phyloP scores from a whole-genome alignment of 1,139 yeast species.

The Debaryomyces subglobosus region DNA sequence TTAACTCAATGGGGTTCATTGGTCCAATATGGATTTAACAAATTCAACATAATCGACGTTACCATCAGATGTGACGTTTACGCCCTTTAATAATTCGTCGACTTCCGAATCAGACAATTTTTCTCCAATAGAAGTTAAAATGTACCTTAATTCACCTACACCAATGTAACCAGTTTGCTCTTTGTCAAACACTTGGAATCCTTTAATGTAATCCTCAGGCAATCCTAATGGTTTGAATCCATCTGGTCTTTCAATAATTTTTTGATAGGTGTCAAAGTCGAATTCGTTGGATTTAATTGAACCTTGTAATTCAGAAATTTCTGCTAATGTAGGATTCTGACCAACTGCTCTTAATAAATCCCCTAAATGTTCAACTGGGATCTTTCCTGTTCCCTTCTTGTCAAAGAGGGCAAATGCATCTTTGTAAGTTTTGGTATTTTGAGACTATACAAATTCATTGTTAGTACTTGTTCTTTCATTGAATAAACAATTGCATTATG shows the following conservation, averaged over 20 bases:
- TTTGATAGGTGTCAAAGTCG: conserved; percentile 77
- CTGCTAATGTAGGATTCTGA: conserved; percentile 95
- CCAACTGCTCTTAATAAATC: conserved; percentile 96
- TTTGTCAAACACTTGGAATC: conserved; percentile 97
- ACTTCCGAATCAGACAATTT: conserved; percentile 88
- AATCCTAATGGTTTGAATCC: conserved; percentile 91
- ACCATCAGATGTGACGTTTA: conserved; percentile 90
- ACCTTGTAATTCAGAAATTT: conserved; percentile 73
- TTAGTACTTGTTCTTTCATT: conserved; percentile 1
- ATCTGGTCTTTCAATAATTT: conserved; percentile 81
- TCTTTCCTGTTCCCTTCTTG: conserved; percentile 93
- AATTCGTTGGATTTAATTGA: conserved; percentile 49
- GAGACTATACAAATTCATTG: conserved; percentile 31
- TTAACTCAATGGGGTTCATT: conserved; percentile 36
- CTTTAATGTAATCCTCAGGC: conserved; percentile 95
- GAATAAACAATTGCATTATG: neutral
- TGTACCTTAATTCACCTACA: conserved; percentile 94
- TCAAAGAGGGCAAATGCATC: conserved; percentile 98
- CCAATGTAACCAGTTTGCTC: conserved; percentile 95
- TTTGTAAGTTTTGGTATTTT: conserved; percentile 74
- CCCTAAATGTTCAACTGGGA: conserved; percentile 86
- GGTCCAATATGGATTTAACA: conserved; percentile 91
- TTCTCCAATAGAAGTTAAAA: conserved; percentile 92
- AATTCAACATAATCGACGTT: conserved; percentile 94
- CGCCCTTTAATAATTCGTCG: conserved; percentile 94